Evolutionary conservation across 352 stramenopile species (phyloP), one percentile per base, ranked within the genome.

Genomic region (Pythium aristosporum): DNA sequence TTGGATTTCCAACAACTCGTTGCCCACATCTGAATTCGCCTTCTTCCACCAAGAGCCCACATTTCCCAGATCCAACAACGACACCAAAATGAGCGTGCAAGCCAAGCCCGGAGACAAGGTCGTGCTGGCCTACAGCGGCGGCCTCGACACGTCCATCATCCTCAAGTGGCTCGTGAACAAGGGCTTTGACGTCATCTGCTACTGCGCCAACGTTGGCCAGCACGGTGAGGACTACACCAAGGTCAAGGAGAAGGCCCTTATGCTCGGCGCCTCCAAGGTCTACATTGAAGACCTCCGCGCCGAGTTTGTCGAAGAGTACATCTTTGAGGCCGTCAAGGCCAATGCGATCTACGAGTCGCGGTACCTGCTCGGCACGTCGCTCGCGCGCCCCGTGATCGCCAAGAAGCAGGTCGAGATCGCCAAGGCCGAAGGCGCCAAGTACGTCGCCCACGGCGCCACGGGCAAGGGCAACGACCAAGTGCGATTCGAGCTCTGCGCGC

Each of bases 401-500:
- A 99, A 99, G 87, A 96, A 98, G 78, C 75, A 94, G 74, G 77
- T 99, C 67, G 88, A 97, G 80, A 98, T 98, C 57, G 93, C 92
- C 18, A 76, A 95, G 66, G 73, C 76, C 15, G 94, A 98, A 69
- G 89, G 89, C 23, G 93, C 93, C 51, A 89, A 90, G 77, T 97
- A 91, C 74, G 88, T 99, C 57, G 89, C 96, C 42, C 97, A 99
- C 80, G 97, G 97, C 16, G 97, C 97, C 59, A 99, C 97, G 28
- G 97, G 97, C 66, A 99, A 99, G 88, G 97, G 97, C 57, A 99
- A 99, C 78, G 97, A 99, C 82, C 97, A 99, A 79, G 92, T 98
- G 30, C 95, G 97, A 55, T 99, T 99, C 68, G 97, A 99, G 89
- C 96, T 99, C 74, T 99, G 96, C 78, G 94, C 94, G 18, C 96